A percentile compares a stretch with the other conserved stretches of the same genome.
Conservation (phyloP, 169 alveolate species). For the Amoebophrya sp. region DNA sequence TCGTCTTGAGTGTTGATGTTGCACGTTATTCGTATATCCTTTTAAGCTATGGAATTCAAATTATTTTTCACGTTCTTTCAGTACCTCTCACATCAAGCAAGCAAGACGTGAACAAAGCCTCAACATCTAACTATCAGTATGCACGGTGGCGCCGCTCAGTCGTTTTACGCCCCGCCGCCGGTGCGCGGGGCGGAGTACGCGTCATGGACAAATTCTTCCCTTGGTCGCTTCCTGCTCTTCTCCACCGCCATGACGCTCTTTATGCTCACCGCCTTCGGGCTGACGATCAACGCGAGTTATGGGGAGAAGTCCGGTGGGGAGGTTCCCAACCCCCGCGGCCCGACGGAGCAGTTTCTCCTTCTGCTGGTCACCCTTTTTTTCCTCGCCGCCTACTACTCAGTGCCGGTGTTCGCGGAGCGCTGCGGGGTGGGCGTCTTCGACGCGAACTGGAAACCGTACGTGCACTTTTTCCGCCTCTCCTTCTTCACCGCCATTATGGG, state of each 20-base stretch:
- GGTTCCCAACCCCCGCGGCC: background rate
- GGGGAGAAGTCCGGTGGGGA: background rate
- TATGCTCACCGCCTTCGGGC: background rate
- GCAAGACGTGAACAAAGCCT: no score
- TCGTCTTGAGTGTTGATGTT: no score
- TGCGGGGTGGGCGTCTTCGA: slow-evolving; percentile 21
- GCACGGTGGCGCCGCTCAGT: no score
- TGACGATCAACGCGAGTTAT: background rate
- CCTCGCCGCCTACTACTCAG: background rate
- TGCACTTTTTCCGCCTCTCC: background rate
- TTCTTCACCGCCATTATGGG: background rate
- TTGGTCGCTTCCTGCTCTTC: background rate
- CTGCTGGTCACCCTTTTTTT: background rate
- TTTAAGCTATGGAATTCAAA: no score
- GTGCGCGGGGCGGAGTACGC: background rate
- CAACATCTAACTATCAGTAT: no score
- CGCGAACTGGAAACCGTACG: background rate
- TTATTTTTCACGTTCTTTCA: no score
- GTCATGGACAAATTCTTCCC: background rate
- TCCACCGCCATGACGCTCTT: background rate
- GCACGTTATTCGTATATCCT: no score
- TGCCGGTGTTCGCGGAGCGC: background rate
- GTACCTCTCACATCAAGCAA: no score
- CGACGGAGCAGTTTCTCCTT: background rate
- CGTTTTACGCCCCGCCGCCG: background rate